Evolutionary conservation across 345 rosid genomes (phyloP), one percentile per base, ranked within the genome.

Genomic region (Euphorbia tirucalli): DNA sequence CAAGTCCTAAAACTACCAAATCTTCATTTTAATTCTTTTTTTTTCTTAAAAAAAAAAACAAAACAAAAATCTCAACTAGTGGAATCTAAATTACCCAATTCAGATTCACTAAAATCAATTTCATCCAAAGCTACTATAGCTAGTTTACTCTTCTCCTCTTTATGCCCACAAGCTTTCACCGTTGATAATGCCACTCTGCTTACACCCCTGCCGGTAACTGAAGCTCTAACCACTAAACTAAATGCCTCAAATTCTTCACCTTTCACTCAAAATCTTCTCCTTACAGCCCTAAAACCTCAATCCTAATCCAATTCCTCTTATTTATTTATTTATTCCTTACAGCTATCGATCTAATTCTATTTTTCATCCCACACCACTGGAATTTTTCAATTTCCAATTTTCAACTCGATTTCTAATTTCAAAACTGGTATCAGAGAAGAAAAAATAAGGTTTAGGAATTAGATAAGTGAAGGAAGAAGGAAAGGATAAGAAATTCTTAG

Each of bases 281-380:
- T 87, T 0, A 89, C 86, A 1, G 95, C 89, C 7, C 95, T 90
- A 2, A 87, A 78, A 49, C 92, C 90, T 5, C 86, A 82, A 61
- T 78, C 86, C 21, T 79, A 82, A 46, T 73, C 88, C 15, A 22
- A 71, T 54, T 72, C 90, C 1, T n/a, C n/a, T n/a, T n/a, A n/a
- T n/a, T n/a, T n/a, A n/a, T n/a, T n/a, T n/a, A n/a, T n/a, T n/a
- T n/a, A n/a, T n/a, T n/a, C n/a, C n/a, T n/a, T n/a, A n/a, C n/a
- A n/a, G n/a, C n/a, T n/a, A n/a, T n/a, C n/a, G n/a, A n/a, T n/a
- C n/a, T n/a, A n/a, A n/a, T n/a, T n/a, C n/a, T n/a, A n/a, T n/a
- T n/a, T n/a, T n/a, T n/a, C n/a, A n/a, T n/a, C n/a, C n/a, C n/a
- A n/a, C n/a, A n/a, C n/a, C n/a, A n/a, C n/a, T n/a, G n/a, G n/a